Evolutionary conservation across 805 yeast species (phyloP), one percentile per base, ranked within the genome.

Genomic region (Hyphopichia homilentoma): DNA sequence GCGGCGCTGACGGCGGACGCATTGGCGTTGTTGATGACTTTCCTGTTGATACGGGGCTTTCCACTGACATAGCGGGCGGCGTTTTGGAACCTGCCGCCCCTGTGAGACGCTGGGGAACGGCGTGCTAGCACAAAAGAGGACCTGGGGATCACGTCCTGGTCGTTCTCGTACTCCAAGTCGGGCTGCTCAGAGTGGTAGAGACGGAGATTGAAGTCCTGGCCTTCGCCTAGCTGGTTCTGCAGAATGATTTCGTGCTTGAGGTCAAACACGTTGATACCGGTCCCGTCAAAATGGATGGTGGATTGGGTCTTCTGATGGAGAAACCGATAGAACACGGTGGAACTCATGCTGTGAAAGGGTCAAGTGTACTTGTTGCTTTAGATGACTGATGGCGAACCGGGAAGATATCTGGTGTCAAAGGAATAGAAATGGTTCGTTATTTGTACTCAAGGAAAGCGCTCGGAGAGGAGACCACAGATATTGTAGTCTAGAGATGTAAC

Each of bases 261-360:
- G 52, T 93, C 99, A 61, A 90, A 93, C 1, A 89, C 95, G 2
- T 95, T 86, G 25, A 93, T 78, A 18, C 97, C 97, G 0, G 98
- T 90, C 14, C 98, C 99, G 56, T 93, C 98, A 52, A 93, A 93
- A 29, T 81, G 73, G 17, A 93, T 77, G 26, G 94, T 74, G 1
- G 84, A 78, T 18, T 84, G 81, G 25, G 75, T 79, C 49, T 79
- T 81, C 55, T 89, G 96, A 11, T 95, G 90, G 39, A 78, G 65
- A 59, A 93, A 90, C 52, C 79, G 73, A 54, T 90, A 90, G 55
- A 87, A 93, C 7, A 90, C 84, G 2, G 85, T 81, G 9, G 95
- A 85, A 6, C 95, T 83, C 95, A 87, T 86, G 31, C 11, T 30
- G 13, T n/a, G n/a, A n/a, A n/a, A n/a, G n/a, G n/a, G n/a, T n/a